Evolutionary conservation across 768 basidiomycete species (phyloP), one percentile per base, ranked within the genome.

Genomic region (Clathrus columnatus): DNA sequence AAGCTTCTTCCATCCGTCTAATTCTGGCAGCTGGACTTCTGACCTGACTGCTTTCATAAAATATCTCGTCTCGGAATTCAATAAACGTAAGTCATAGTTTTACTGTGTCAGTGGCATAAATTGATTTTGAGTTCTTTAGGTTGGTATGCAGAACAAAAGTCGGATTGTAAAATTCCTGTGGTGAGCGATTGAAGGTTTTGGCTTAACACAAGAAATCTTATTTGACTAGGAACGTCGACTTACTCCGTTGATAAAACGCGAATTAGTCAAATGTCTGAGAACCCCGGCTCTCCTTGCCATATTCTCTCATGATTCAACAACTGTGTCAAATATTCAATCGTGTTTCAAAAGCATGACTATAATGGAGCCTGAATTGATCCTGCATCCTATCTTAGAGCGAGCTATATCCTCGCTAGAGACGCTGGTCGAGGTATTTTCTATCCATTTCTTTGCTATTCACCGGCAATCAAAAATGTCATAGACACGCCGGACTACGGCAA

Each of bases 1-100:
- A 68, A 84, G 83, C 54, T 92, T 91, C 71, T 95, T 93, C 70
- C 91, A 93, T 65, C 91, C 91, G 0, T 84, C 84, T 8, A 92
- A 91, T 63, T 87, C 87, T 1, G 91, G 91, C 7, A 73, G 78
- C 10, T 92, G 89, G 85, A 89, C 89, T 4, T 70, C 76, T 50
- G 84, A 87, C 72, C 70, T 91, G 61, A 86, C 81, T 56, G 87
- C 85, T 7, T 94, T 96, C 72, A 80, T 92, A 67, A 89, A 91
- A 64, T 85, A 82, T 60, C 76, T 91, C 44, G 85, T 85, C 1
- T 85, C 83, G 66, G 85, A 91, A 60, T 93, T 93, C 71, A 84
- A 89, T 65, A 87, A 87, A 69, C 80, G 91, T 80, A 69, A 64
- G 68, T 62, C 8, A 5, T 46, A 11, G 21, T 14, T 32, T 42